Evolutionary conservation across 208 protist genomes (phyloP), one percentile per base, ranked within the genome.

Genomic region (Leishmania tropica): DNA sequence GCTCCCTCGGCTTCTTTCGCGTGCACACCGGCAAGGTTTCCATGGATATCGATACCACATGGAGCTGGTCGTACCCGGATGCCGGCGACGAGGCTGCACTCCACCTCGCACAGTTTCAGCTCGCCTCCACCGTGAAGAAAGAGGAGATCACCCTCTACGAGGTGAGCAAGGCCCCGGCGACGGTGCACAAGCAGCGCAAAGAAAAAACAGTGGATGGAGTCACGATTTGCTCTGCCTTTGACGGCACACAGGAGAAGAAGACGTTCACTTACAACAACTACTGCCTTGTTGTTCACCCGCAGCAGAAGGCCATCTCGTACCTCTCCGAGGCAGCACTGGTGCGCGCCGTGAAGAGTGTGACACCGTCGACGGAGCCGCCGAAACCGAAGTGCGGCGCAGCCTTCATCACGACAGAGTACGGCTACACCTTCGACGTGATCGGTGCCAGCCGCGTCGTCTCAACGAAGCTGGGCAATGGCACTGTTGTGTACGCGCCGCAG

Each of bases 401-500:
- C 11, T 95, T 91, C 79, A 75, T 89, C 71, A 91, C 84, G n/a
- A 62, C 73, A 51, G 89, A 95, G 76, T 88, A 93, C 83, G 89
- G 89, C 45, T 96, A 92, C 81, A 53, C 53, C 56, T 92, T 96
- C 65, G 84, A 92, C 74, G 81, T 93, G 31, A 71, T 92, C n/a
- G 76, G 84, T 64, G 80, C 86, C 51, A 84, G 91, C 40, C 90
- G 88, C 62, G 79, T 96, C 17, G 87, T 96, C 28, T 83, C 90
- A 15, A 93, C 89, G n/a, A 87, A 90, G 70, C 80, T 96, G 79
- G 91, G 91, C 79, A 89, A 89, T 48, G 87, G 89, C 75, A 91
- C 91, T 10, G 84, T 96, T 53, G 89, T 92, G 53, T 95, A 95
- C 79, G 89, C 90, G 28, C 93, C 88, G 28, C 81, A 90, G 51